A percentile compares a stretch with the other conserved stretches of the same genome.
phyloP scores from a whole-genome alignment of 1,284 basidiomycete species.

The Austroboletus niveus region DNA sequence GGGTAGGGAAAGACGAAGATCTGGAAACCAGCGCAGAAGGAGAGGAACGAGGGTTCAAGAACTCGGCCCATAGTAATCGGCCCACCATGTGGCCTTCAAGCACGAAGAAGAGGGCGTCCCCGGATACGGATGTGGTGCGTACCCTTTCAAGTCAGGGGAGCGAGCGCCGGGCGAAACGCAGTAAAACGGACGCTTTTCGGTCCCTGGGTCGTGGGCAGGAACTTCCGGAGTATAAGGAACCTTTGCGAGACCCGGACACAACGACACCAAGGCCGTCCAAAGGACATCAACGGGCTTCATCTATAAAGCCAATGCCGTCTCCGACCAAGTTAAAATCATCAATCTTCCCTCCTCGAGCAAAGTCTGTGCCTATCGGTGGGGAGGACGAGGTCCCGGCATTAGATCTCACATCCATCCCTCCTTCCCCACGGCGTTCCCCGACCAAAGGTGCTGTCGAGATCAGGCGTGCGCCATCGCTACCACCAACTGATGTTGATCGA shows the following conservation, averaged over 20 bases:
- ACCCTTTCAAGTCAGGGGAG: conserved; percentile 9
- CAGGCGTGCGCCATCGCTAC: conserved; percentile 25
- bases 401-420: conserved; percentile 23
- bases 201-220: conserved; percentile 8
- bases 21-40: background rate
- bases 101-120: conserved; percentile 28
- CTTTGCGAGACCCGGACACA: conserved; percentile 17
- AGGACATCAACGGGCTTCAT: conserved; percentile 17
- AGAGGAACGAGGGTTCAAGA: background rate
- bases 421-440: conserved; percentile 29
- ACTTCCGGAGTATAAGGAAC: conserved; percentile 16
- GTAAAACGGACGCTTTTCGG: conserved; percentile 21
- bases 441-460: conserved; percentile 22
- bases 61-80: background rate
- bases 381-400: conserved; percentile 11
- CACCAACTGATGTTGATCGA: conserved; percentile 17
- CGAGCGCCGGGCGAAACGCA: conserved; percentile 24
- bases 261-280: conserved; percentile 1
- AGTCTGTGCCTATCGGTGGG: conserved; percentile 28
- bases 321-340: conserved; percentile 12
- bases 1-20: background rate
- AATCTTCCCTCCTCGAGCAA: conserved; percentile 24
- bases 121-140: conserved; percentile 19
- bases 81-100: background rate
- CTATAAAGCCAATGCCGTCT: conserved; percentile 18